Evolutionary conservation across 2,329 filamentous ascomycete species (phyloP).

Genomic region (Cladosporium sp.): DNA sequence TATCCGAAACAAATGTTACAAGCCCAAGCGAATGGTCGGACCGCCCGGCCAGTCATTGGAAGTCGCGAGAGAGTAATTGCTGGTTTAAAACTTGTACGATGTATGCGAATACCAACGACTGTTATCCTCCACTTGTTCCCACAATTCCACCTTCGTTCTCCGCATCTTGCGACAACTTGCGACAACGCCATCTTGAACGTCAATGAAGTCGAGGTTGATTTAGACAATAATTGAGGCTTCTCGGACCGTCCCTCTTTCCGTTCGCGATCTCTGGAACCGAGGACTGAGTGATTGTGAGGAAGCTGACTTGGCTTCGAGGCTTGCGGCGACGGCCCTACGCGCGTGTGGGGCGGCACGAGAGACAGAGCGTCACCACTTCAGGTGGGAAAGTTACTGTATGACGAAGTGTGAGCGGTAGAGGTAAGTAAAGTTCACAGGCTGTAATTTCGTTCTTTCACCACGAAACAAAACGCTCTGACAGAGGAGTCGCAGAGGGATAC

Average conservation of each 20-base stretch:
- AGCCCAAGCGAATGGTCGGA: not conserved
- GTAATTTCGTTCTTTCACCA: too few relatives aligned
- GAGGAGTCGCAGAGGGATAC: too few relatives aligned
- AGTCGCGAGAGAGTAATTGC: not conserved
- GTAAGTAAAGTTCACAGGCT: not conserved
- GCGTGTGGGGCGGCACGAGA: not conserved
- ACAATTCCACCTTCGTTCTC: not conserved
- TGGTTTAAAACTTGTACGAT: not conserved
- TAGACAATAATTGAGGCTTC: slow-evolving; percentile 4
- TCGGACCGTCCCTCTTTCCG: slow-evolving; percentile 2
- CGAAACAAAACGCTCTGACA: not conserved
- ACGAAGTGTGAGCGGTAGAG: not conserved
- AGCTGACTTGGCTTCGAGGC: not conserved
- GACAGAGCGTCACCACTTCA: not conserved
- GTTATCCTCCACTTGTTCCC: not conserved
- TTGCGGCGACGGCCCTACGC: not conserved
- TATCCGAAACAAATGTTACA: not conserved
- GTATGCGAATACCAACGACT: not conserved
- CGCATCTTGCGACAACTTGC: slow-evolving; percentile 2
- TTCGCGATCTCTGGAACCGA: not conserved
- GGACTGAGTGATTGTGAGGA: not conserved
- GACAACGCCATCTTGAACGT: slow-evolving; percentile 4
- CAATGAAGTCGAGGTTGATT: slow-evolving; percentile 2
- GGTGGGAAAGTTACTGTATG: slow-evolving; percentile 1
- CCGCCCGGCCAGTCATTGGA: not conserved